Evolutionary conservation across 495 filamentous ascomycete genomes (phyloP).

Genomic region (Penicillium canescens): DNA sequence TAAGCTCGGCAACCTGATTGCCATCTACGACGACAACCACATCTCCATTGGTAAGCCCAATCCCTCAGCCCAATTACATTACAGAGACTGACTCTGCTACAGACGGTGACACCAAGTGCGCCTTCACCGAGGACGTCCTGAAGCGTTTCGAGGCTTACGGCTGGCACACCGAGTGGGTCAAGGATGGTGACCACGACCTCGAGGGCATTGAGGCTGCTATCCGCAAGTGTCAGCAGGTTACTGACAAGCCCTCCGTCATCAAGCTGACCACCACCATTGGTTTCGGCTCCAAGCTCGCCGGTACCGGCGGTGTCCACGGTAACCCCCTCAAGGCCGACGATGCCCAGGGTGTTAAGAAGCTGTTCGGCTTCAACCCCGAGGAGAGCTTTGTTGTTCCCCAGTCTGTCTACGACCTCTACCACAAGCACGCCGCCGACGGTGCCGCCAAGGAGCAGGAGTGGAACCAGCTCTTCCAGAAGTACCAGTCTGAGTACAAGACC

Average conservation of each 20-base stretch:
- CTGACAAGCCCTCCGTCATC: constrained; percentile 94
- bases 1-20: constrained; percentile 96
- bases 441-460: constrained; percentile 92
- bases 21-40: constrained; percentile 97
- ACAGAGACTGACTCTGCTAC: constrained; percentile 4
- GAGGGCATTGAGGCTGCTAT: constrained; percentile 87
- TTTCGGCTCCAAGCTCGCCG: constrained; percentile 90
- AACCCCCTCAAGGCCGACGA: constrained; percentile 93
- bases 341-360: constrained; percentile 83
- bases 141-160: constrained; percentile 97
- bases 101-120: constrained; percentile 92
- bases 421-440: constrained; percentile 77
- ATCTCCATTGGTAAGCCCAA: constrained; percentile 76
- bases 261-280: constrained; percentile 98
- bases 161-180: constrained; percentile 88
- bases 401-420: constrained; percentile 89
- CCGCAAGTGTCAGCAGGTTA: constrained; percentile 79
- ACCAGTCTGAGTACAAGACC: constrained; percentile 70
- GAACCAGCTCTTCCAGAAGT: constrained; percentile 90
- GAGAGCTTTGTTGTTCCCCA: constrained; percentile 93
- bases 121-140: constrained; percentile 96
- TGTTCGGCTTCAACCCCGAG: constrained; percentile 95
- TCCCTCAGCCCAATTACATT: not conserved
- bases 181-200: constrained; percentile 89
- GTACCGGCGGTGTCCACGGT: constrained; percentile 94